Evolutionary conservation across 768 basidiomycete genomes (phyloP).

Genomic region (Glaciozyma antarctica): DNA sequence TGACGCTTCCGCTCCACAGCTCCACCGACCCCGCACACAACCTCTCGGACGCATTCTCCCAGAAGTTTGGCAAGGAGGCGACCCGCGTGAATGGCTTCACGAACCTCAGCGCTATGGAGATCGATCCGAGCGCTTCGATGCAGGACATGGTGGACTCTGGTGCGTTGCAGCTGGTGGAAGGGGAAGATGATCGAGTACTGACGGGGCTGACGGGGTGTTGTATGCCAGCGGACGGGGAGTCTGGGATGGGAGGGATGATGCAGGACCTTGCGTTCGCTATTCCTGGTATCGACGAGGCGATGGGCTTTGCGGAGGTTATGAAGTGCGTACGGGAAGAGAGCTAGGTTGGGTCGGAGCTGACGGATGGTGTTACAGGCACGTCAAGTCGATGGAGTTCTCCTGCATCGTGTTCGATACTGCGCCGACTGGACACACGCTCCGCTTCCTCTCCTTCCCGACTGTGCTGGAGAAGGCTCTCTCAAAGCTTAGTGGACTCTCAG

Average conservation of each 20-base stretch:
- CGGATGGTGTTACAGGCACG: constrained; percentile 54
- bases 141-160: constrained; percentile 91
- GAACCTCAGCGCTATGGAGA: constrained; percentile 98
- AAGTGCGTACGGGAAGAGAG: constrained; percentile 52
- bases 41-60: constrained; percentile 93
- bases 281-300: constrained; percentile 97
- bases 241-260: constrained; percentile 97
- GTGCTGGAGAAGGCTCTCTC: constrained; percentile 95
- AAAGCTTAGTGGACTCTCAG: constrained; percentile 85
- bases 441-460: constrained; percentile 96
- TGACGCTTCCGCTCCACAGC: constrained; percentile 7
- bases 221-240: constrained; percentile 27
- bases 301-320: constrained; percentile 99
- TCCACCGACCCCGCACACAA: constrained; percentile 99
- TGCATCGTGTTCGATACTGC: constrained; percentile 99
- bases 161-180: constrained; percentile 51
- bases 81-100: constrained; percentile 93
- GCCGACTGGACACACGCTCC: constrained; percentile 94
- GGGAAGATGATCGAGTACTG: not conserved
- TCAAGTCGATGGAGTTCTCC: constrained; percentile 99
- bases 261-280: constrained; percentile 99
- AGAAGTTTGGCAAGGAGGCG: constrained; percentile 98
- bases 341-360: not conserved
- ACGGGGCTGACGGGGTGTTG: not conserved
- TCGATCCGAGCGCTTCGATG: constrained; percentile 92